These are phyloP conservation scores for Rhizophagus prolifer DNA, from an alignment of 192 early-diverging fungal genomes.

Conservation along the genomic window DNA sequence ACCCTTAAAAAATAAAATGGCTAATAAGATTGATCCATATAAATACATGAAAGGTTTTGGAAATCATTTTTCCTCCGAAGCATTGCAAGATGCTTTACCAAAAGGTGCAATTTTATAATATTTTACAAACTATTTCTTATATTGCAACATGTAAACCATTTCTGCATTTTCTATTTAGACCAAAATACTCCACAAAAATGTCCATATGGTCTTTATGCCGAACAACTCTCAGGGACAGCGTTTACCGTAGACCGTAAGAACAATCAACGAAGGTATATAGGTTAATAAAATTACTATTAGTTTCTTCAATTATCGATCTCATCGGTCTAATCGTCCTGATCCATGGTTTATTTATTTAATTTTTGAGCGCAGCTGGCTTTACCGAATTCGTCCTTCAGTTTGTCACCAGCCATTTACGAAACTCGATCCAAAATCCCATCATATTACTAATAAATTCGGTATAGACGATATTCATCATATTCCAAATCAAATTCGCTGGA, in stretches of 20 bases:
- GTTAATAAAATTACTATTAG: background rate
- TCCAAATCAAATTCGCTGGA: slow-evolving; percentile 92
- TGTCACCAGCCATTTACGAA: slow-evolving; percentile 72
- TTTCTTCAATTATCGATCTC: background rate
- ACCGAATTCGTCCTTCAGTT: slow-evolving; percentile 92
- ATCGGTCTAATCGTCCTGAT: background rate
- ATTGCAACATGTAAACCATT: background rate
- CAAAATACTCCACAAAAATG: slow-evolving; percentile 92
- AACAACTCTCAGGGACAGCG: slow-evolving; percentile 91
- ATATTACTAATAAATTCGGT: slow-evolving; percentile 61
- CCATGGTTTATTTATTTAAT: background rate
- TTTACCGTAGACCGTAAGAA: slow-evolving; percentile 80
- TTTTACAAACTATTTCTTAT: background rate
- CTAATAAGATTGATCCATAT: slow-evolving; percentile 42
- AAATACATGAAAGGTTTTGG: slow-evolving; percentile 83
- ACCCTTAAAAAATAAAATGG: slow-evolving; percentile 17
- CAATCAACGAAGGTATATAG: slow-evolving; percentile 68
- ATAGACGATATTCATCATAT: slow-evolving; percentile 59
- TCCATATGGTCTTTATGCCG: slow-evolving; percentile 89
- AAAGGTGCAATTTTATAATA: slow-evolving; percentile 49
- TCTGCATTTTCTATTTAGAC: slow-evolving; percentile 39
- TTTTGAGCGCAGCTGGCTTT: slow-evolving; percentile 74
- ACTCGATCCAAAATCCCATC: slow-evolving; percentile 30
- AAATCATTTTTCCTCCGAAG: slow-evolving; percentile 85
- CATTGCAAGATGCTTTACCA: slow-evolving; percentile 79